Evolutionary conservation across 441 rosid genomes (phyloP).

Genomic region (Jatropha multifida): DNA sequence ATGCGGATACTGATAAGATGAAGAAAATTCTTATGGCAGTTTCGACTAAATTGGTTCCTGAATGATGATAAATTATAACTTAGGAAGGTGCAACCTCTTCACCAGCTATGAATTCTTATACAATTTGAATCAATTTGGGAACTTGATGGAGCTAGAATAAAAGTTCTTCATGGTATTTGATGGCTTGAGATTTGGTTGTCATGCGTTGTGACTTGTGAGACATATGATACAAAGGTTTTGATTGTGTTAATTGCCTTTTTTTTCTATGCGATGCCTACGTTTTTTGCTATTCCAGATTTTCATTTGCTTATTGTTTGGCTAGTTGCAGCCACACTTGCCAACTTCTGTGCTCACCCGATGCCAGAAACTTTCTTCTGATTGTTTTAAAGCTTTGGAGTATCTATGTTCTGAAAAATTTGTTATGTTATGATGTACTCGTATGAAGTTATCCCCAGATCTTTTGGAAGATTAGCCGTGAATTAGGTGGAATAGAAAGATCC

Average conservation of each 20-base stretch:
- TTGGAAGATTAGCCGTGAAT: not conserved
- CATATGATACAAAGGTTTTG: constrained; percentile 5
- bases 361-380: not conserved
- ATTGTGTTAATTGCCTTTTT: not conserved
- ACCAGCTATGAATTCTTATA: not conserved
- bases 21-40: too few species aligned
- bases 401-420: not conserved
- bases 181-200: not conserved
- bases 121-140: not conserved
- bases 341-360: not conserved
- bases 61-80: not conserved
- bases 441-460: not conserved
- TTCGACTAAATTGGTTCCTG: not conserved
- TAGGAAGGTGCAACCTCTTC: not conserved
- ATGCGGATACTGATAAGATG: not conserved
- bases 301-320: not conserved
- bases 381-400: not conserved
- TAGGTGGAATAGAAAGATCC: not conserved
- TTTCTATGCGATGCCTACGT: not conserved
- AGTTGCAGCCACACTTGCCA: not conserved
- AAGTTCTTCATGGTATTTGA: not conserved
- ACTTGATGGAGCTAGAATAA: not conserved
- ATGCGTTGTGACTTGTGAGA: not conserved
- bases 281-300: not conserved
- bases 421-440: not conserved